These are phyloP conservation scores for Cucurbita pepo DNA, from an alignment of 306 rosid species.

Conservation along the genomic window DNA sequence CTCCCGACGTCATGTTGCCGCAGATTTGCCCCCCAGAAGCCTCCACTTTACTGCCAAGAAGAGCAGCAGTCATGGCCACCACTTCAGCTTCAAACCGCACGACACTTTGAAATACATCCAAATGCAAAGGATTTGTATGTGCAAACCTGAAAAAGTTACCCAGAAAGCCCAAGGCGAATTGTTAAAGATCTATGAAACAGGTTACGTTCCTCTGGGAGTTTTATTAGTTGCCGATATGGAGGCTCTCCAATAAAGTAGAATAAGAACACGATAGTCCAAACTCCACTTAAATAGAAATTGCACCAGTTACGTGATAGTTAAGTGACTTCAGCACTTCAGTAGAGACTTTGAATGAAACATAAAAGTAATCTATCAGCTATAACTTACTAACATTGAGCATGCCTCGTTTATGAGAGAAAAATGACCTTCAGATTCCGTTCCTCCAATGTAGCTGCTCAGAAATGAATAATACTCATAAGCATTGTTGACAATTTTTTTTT, in stretches of 20 bases:
- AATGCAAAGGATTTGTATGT: constrained; percentile 91
- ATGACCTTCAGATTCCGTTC: constrained; percentile 67
- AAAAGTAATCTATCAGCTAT: constrained; percentile 6
- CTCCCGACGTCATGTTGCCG: constrained; percentile 98
- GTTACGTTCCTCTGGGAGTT: neutral
- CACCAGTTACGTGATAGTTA: neutral
- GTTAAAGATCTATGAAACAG: neutral
- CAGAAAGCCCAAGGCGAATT: neutral
- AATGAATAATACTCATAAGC: neutral
- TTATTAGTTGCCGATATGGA: neutral
- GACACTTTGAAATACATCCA: constrained; percentile 82
- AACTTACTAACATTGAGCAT: constrained; percentile 86
- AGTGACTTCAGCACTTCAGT: neutral
- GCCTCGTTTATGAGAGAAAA: constrained; percentile 86
- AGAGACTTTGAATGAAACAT: neutral
- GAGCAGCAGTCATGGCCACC: constrained; percentile 87
- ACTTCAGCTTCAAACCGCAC: constrained; percentile 81
- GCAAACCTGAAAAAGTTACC: constrained; percentile 59
- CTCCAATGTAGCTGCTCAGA: constrained; percentile 77
- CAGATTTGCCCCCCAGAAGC: constrained; percentile 79
- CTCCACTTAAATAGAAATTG: neutral
- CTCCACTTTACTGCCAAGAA: constrained; percentile 69
- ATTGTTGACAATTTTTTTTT: neutral
- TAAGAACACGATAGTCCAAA: neutral
- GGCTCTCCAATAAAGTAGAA: neutral